A percentile compares a stretch with the other conserved stretches of the same genome.
Evolutionary conservation across 441 rosid genomes (phyloP).

Genomic region (Populus hybrid): DNA sequence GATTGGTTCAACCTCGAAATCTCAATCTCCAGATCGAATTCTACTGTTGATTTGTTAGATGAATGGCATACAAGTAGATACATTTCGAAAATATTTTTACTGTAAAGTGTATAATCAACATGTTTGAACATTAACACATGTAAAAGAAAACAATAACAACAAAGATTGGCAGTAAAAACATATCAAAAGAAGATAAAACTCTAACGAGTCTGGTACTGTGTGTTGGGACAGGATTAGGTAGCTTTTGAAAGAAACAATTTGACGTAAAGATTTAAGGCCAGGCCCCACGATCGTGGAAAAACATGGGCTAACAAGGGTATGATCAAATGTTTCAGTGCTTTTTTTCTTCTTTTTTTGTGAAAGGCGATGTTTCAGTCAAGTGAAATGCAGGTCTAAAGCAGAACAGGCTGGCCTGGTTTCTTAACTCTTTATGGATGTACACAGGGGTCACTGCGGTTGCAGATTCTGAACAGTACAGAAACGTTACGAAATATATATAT

Average conservation of each 20-base stretch:
- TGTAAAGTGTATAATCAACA: neutral
- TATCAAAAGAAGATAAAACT: constrained; percentile 48
- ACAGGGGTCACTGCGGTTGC: constrained; percentile 1
- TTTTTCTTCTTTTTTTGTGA: neutral
- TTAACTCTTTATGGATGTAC: neutral
- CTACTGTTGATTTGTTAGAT: too few species aligned
- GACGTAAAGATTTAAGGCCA: constrained; percentile 13
- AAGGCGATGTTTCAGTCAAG: neutral
- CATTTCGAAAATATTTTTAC: too few species aligned
- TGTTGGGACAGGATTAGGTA: constrained; percentile 23
- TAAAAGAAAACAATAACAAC: neutral
- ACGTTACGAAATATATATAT: constrained; percentile 24
- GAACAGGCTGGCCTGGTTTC: neutral
- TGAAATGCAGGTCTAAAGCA: neutral
- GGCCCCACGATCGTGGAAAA: constrained; percentile 17
- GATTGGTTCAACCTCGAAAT: too few species aligned
- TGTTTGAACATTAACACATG: neutral
- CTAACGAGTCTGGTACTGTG: constrained; percentile 10
- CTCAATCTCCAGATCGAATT: too few species aligned
- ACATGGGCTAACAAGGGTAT: neutral
- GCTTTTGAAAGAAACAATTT: constrained; percentile 12
- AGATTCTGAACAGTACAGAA: constrained; percentile 34
- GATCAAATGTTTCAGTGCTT: neutral
- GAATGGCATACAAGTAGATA: too few species aligned
- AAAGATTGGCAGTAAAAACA: constrained; percentile 27